Conservation (phyloP, 225 moss, liverwort and hornwort species). For the Climacium dendroides region DNA sequence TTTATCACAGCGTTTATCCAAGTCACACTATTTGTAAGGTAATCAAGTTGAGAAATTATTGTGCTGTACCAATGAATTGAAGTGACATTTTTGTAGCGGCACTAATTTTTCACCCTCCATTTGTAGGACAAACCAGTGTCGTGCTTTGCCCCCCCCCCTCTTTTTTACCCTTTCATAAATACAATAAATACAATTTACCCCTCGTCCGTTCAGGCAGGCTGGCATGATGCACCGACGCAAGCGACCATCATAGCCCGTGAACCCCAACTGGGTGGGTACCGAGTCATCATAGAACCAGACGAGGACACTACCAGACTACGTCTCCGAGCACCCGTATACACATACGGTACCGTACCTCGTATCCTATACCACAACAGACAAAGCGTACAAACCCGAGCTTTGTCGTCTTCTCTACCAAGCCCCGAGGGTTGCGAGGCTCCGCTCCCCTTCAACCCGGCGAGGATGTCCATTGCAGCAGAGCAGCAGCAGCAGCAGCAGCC, state of each 20-base stretch:
- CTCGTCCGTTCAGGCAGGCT: not conserved
- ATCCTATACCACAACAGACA: not conserved
- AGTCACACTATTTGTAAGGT: not conserved
- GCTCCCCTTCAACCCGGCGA: not conserved
- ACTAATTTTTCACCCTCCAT: not conserved
- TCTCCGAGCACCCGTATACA: not conserved
- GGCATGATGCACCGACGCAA: not conserved
- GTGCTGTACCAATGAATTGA: rapidly evolving
- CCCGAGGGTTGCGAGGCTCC: not conserved
- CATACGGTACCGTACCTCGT: not conserved
- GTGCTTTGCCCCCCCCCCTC: too few relatives aligned
- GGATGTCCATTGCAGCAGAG: not conserved
- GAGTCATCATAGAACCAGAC: not conserved
- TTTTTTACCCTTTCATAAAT: not conserved
- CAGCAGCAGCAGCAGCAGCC: not conserved
- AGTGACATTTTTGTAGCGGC: not conserved
- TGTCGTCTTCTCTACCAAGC: not conserved
- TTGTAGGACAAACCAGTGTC: not conserved
- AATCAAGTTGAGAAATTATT: not conserved
- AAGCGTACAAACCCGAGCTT: not conserved
- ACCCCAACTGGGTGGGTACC: not conserved
- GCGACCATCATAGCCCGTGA: not conserved
- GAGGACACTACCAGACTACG: not conserved
- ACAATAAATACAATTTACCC: not conserved
- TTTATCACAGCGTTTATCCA: not conserved